phyloP scores from a whole-genome alignment of 1,139 yeast genomes.

The Candida tunisiensis region DNA sequence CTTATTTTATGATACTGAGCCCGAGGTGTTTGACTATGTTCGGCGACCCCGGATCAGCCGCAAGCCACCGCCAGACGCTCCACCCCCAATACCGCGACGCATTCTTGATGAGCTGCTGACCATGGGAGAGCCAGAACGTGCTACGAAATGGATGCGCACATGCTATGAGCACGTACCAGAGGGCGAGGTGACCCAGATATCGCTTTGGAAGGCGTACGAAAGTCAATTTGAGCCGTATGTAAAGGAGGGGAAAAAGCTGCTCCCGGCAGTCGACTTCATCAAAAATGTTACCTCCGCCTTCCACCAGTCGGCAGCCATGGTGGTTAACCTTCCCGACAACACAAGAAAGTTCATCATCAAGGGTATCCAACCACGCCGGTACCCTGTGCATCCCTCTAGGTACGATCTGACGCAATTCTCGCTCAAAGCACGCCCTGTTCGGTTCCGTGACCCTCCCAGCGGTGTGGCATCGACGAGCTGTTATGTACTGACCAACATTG shows the following conservation, averaged over 20 bases:
- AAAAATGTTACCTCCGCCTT: conserved; percentile 87
- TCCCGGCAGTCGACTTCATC: conserved; percentile 94
- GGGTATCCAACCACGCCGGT: conserved; percentile 61
- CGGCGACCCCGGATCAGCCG: conserved; percentile 22
- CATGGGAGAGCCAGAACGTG: conserved; percentile 76
- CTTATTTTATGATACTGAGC: conserved; percentile 37
- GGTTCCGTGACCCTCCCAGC: too few relatives aligned
- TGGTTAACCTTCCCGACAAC: conserved; percentile 38
- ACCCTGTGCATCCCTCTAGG: conserved; percentile 25
- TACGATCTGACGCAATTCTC: conserved; percentile 4
- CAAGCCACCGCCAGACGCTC: conserved; percentile 31
- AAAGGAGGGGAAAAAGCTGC: conserved; percentile 32
- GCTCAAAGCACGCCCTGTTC: too few relatives aligned
- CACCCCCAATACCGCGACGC: conserved; percentile 50
- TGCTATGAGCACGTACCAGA: conserved; percentile 63
- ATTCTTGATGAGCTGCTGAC: conserved; percentile 43
- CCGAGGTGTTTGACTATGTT: conserved; percentile 27
- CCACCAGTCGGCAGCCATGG: conserved; percentile 90
- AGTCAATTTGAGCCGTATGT: conserved; percentile 49
- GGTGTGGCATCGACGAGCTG: too few relatives aligned
- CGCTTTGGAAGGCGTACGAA: conserved; percentile 93
- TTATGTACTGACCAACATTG: too few relatives aligned
- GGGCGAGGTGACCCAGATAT: conserved; percentile 89
- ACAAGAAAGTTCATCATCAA: conserved; percentile 75
- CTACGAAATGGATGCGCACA: conserved; percentile 90